Evolutionary conservation across 2,329 filamentous ascomycete genomes (phyloP).

Genomic region (Pseudocercospora musae): DNA sequence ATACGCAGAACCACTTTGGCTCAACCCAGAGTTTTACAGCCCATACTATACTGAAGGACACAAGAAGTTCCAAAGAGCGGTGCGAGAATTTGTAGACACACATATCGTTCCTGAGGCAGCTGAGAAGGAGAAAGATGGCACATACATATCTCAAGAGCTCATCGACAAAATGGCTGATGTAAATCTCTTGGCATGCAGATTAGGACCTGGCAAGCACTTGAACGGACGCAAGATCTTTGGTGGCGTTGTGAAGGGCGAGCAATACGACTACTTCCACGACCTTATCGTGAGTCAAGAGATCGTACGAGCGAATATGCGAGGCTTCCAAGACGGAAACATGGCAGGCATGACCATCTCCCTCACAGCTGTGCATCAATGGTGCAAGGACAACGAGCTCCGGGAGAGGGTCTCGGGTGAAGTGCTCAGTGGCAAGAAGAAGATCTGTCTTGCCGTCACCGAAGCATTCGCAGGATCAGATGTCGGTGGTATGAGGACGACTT

Average conservation of each 20-base stretch:
- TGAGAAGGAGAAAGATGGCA: slow-evolving; percentile 70
- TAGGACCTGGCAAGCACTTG: slow-evolving; percentile 79
- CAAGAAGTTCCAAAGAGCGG: slow-evolving; percentile 62
- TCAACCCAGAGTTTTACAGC: slow-evolving; percentile 70
- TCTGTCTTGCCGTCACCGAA: slow-evolving; percentile 83
- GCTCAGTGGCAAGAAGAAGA: slow-evolving; percentile 78
- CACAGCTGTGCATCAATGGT: slow-evolving; percentile 76
- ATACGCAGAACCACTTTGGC: slow-evolving; percentile 82
- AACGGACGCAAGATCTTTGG: slow-evolving; percentile 66
- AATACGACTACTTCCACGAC: slow-evolving; percentile 87
- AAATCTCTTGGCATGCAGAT: slow-evolving; percentile 74
- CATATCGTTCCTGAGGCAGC: slow-evolving; percentile 72
- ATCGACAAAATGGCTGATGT: slow-evolving; percentile 75
- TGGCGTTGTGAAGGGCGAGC: slow-evolving; percentile 69
- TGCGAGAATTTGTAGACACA: slow-evolving; percentile 69
- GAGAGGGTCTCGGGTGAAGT: slow-evolving; percentile 68
- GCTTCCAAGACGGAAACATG: slow-evolving; percentile 85
- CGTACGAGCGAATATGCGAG: slow-evolving; percentile 68
- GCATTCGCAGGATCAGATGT: slow-evolving; percentile 84
- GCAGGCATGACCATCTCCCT: slow-evolving; percentile 81
- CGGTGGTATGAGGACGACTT: slow-evolving; percentile 73
- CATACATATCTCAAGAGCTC: slow-evolving; percentile 65
- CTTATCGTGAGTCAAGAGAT: slow-evolving; percentile 73
- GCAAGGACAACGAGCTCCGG: slow-evolving; percentile 64
- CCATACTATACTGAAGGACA: slow-evolving; percentile 81